These are phyloP conservation scores for Daedaleopsis sinensis DNA, from an alignment of 768 basidiomycete species.

Conservation along the genomic window DNA sequence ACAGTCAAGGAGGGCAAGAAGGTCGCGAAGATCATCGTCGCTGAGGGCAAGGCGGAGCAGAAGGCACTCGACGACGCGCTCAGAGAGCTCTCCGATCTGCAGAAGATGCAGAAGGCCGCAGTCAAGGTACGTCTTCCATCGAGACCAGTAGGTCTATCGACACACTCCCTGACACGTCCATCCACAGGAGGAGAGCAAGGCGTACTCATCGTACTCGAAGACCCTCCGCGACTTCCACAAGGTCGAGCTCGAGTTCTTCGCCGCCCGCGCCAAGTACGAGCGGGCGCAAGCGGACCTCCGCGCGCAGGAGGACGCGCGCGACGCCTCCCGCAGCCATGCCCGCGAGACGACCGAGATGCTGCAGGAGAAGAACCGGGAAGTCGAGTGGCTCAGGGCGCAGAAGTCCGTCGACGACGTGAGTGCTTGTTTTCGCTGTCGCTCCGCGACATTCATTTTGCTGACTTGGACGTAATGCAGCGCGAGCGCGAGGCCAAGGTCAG, in stretches of 20 bases:
- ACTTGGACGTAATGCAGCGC: slow-evolving; percentile 33
- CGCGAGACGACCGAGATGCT: slow-evolving; percentile 61
- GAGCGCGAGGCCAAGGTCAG: slow-evolving; percentile 58
- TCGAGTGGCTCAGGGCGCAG: slow-evolving; percentile 65
- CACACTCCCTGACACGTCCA: neutral
- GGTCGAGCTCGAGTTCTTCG: slow-evolving; percentile 59
- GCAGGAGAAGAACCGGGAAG: slow-evolving; percentile 72
- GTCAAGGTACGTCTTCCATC: slow-evolving; percentile 47
- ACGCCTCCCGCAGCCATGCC: slow-evolving; percentile 54
- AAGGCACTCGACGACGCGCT: slow-evolving; percentile 61
- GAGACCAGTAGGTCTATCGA: neutral
- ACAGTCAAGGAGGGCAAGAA: slow-evolving; percentile 61
- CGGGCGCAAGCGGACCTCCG: slow-evolving; percentile 45
- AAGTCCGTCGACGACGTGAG: slow-evolving; percentile 67
- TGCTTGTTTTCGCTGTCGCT: no score
- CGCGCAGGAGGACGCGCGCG: slow-evolving; percentile 39
- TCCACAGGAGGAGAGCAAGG: slow-evolving; percentile 57
- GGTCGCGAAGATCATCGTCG: slow-evolving; percentile 69
- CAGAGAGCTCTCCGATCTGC: slow-evolving; percentile 66
- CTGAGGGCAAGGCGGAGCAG: slow-evolving; percentile 71
- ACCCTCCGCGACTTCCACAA: slow-evolving; percentile 62
- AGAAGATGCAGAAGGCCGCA: slow-evolving; percentile 68
- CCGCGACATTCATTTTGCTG: no score
- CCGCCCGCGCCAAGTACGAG: slow-evolving; percentile 63
- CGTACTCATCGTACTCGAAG: slow-evolving; percentile 55